phyloP scores from a whole-genome alignment of 805 yeast genomes.

The Saturnispora ahearnii region DNA sequence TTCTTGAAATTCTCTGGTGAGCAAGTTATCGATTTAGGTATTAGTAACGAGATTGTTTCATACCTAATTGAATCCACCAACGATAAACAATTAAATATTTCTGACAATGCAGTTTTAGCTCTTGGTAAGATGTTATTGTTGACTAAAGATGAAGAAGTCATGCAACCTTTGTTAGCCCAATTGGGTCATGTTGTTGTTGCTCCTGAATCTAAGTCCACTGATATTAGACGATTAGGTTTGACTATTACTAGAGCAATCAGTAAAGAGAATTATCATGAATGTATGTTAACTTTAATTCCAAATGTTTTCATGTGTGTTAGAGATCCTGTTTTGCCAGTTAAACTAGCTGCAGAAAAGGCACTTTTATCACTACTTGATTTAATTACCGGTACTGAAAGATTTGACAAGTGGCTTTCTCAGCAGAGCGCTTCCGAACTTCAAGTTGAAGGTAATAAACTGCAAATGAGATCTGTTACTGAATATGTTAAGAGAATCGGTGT shows the following conservation, averaged over 20 bases:
- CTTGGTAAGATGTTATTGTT: slow-evolving; percentile 69
- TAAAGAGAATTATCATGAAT: slow-evolving; percentile 2
- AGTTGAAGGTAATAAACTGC: slow-evolving; percentile 39
- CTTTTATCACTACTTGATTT: slow-evolving; percentile 63
- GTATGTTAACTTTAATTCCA: slow-evolving; percentile 43
- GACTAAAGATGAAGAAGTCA: slow-evolving; percentile 26
- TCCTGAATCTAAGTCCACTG: slow-evolving; percentile 57
- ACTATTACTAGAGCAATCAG: slow-evolving; percentile 56
- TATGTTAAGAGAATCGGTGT: slow-evolving; percentile 85
- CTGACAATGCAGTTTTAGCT: slow-evolving; percentile 73
- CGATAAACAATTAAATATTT: slow-evolving; percentile 40
- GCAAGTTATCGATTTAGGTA: slow-evolving; percentile 46
- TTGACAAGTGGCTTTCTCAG: slow-evolving; percentile 56
- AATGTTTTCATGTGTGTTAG: slow-evolving; percentile 75
- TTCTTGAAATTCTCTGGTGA: slow-evolving; percentile 70
- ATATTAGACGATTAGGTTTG: slow-evolving; percentile 70
- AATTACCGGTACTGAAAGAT: slow-evolving; percentile 43
- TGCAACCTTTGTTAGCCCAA: slow-evolving; percentile 36
- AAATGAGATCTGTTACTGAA: slow-evolving; percentile 71
- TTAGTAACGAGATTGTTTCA: slow-evolving; percentile 39
- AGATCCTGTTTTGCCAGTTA: slow-evolving; percentile 83
- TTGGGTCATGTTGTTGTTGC: slow-evolving; percentile 40
- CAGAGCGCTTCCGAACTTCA: slow-evolving; percentile 31
- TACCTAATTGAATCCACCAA: slow-evolving; percentile 39
- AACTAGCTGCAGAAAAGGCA: slow-evolving; percentile 90